Conservation (phyloP, 2,329 filamentous ascomycete genomes). For the Botrytis cinerea region DNA sequence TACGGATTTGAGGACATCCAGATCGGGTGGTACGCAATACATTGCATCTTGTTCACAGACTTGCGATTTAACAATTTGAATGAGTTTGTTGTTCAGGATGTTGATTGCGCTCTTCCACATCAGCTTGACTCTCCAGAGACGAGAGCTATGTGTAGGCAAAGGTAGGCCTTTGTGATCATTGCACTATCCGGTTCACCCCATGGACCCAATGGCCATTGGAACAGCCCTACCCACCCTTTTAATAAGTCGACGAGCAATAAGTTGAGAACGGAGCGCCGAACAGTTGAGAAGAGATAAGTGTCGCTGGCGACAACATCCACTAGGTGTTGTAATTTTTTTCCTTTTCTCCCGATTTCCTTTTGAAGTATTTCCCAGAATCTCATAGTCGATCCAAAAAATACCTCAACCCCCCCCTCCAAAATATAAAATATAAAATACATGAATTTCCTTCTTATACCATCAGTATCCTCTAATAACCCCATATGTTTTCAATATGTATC, state of each 20-base stretch:
- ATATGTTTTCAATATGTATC: neutral
- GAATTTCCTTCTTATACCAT: neutral
- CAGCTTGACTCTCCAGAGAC: neutral
- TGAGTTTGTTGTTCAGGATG: neutral
- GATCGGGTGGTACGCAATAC: accelerated
- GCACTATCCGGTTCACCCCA: neutral
- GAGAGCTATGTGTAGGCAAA: neutral
- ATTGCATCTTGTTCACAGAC: neutral
- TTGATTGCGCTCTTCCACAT: neutral
- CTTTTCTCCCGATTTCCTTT: neutral
- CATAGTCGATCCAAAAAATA: neutral
- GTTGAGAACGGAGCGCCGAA: neutral
- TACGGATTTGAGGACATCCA: neutral
- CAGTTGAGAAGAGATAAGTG: neutral
- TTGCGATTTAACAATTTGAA: neutral
- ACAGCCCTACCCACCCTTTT: too few relatives aligned
- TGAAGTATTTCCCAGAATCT: neutral
- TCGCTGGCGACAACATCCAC: neutral
- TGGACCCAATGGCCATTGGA: neutral
- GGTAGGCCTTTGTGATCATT: neutral
- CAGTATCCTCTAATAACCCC: neutral
- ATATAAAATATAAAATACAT: neutral
- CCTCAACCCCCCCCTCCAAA: neutral
- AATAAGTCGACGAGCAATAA: neutral
- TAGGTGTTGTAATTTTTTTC: neutral